phyloP scores from a whole-genome alignment of 1,139 yeast species.

The Kurtzmaniella quercitrusa region DNA sequence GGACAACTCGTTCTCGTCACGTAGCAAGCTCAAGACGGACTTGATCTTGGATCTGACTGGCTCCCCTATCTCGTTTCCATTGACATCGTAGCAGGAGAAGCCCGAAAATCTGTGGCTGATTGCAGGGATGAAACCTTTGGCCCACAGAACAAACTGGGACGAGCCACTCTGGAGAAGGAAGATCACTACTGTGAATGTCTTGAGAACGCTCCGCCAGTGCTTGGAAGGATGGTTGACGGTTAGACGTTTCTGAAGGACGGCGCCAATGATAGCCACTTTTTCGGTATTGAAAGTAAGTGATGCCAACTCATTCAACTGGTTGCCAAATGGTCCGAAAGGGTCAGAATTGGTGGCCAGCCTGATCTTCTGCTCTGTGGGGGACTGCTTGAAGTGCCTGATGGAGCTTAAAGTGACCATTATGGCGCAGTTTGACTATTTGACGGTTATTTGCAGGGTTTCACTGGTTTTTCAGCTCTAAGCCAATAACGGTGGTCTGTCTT shows the following conservation, averaged over 20 bases:
- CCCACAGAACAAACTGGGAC: conserved; percentile 28
- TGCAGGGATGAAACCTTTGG: conserved; percentile 12
- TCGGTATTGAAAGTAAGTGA: conserved; percentile 19
- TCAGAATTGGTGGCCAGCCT: conserved; percentile 31
- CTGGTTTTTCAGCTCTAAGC: no score
- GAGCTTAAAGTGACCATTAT: background rate
- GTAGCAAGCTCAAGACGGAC: conserved; percentile 25
- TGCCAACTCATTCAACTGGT: conserved; percentile 32
- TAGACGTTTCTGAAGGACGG: conserved; percentile 12
- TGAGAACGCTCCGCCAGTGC: conserved; percentile 21
- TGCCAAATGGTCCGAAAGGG: conserved; percentile 37
- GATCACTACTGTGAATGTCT: conserved; percentile 32
- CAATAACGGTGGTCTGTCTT: no score
- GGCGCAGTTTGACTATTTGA: no score
- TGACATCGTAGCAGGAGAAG: conserved; percentile 8
- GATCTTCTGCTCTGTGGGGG: conserved; percentile 14
- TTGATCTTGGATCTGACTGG: conserved; percentile 26
- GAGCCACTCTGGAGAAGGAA: conserved; percentile 39
- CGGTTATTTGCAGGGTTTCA: no score
- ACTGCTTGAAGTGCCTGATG: background rate
- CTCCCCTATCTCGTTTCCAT: conserved; percentile 12
- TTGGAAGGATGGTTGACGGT: conserved; percentile 8
- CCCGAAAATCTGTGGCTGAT: conserved; percentile 11
- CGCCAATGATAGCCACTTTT: conserved; percentile 7
- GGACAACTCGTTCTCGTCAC: conserved; percentile 21